phyloP scores from a whole-genome alignment of 345 rosid genomes.

The Acer negundo region DNA sequence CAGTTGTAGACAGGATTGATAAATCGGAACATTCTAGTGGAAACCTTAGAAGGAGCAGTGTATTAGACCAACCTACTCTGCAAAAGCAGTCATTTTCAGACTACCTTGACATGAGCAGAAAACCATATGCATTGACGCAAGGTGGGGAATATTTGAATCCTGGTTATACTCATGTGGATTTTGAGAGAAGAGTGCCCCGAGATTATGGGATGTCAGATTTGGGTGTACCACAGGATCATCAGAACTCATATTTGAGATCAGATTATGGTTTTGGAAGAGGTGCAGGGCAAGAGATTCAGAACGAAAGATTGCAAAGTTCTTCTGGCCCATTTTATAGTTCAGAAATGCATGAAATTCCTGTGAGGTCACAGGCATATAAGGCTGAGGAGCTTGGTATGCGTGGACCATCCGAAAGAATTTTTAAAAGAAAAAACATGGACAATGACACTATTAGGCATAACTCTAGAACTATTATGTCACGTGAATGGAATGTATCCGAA shows the following conservation, averaged over 20 bases:
- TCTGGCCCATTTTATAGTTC: conserved; percentile 29
- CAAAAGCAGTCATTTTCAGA: conserved; percentile 30
- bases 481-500: conserved; percentile 33
- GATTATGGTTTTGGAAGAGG: conserved; percentile 45
- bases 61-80: conserved; percentile 32
- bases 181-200: conserved; percentile 34
- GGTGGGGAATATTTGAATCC: conserved; percentile 34
- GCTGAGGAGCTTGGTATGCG: conserved; percentile 33
- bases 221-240: conserved; percentile 28
- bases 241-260: conserved; percentile 38
- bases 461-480: conserved; percentile 31
- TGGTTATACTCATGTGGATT: conserved; percentile 30
- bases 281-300: conserved; percentile 37
- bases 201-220: conserved; percentile 31
- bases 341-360: conserved; percentile 30
- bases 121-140: conserved; percentile 34
- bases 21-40: conserved; percentile 35
- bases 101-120: conserved; percentile 35
- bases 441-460: conserved; percentile 30
- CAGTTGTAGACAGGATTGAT: conserved; percentile 33
- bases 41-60: conserved; percentile 32
- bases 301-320: conserved; percentile 33
- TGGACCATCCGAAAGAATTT: conserved; percentile 32
- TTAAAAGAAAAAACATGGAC: conserved; percentile 39
- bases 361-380: conserved; percentile 38